Conservation (phyloP, 805 yeast genomes). For the Myxozyma sirexii region DNA sequence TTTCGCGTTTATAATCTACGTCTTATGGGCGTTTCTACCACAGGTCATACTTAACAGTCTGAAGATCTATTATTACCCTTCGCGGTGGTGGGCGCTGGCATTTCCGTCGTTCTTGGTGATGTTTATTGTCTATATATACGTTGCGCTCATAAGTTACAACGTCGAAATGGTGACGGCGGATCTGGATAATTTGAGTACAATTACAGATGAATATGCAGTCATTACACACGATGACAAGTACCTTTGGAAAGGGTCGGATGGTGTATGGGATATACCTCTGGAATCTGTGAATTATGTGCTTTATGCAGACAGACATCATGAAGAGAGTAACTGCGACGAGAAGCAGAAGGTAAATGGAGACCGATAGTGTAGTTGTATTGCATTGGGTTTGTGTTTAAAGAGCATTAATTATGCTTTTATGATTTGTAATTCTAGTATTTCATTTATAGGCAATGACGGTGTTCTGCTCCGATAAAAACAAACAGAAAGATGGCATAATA, state of each 20-base stretch:
- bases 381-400: not conserved
- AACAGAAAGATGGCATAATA: not conserved
- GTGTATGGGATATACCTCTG: conserved; percentile 84
- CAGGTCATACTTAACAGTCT: conserved; percentile 53
- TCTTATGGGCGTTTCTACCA: conserved; percentile 78
- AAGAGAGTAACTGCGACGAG: not conserved
- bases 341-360: not conserved
- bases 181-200: conserved; percentile 60
- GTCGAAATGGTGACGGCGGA: conserved; percentile 70
- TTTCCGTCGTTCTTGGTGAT: conserved; percentile 72
- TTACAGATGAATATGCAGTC: conserved; percentile 68
- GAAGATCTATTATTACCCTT: conserved; percentile 75
- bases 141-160: conserved; percentile 71
- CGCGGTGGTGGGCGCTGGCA: conserved; percentile 88
- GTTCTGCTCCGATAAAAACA: not conserved
- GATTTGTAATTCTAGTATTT: not conserved
- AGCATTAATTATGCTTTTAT: not conserved
- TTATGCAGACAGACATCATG: conserved; percentile 43
- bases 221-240: conserved; percentile 46
- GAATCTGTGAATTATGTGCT: conserved; percentile 67
- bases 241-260: conserved; percentile 67
- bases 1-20: conserved; percentile 56
- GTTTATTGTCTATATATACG: conserved; percentile 70
- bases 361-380: not conserved
- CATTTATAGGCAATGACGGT: not conserved